A percentile compares a stretch with the other conserved stretches of the same genome.
phyloP scores from a whole-genome alignment of 805 yeast genomes.

The Kodamaea kakaduensis region DNA sequence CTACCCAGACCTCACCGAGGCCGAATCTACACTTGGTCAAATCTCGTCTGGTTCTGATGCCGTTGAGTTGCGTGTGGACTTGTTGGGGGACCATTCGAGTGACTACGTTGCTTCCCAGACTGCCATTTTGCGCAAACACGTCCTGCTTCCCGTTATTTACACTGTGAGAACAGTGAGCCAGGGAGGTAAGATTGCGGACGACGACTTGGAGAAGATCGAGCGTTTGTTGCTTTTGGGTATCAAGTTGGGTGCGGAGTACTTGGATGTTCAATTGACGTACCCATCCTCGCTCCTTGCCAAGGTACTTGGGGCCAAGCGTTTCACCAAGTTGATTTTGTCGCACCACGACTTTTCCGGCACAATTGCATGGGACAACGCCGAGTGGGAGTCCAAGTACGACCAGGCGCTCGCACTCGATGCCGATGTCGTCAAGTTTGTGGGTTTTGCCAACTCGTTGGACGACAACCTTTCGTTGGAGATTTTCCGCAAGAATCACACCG shows the following conservation, averaged over 20 bases:
- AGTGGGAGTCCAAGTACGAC: constrained; percentile 71
- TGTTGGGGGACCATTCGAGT: constrained; percentile 46
- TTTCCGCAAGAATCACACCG: constrained; percentile 56
- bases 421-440: constrained; percentile 81
- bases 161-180: constrained; percentile 75
- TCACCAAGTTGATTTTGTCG: constrained; percentile 75
- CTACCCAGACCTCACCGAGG: constrained; percentile 52
- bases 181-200: constrained; percentile 78
- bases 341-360: constrained; percentile 70
- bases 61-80: constrained; percentile 79
- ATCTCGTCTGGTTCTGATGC: constrained; percentile 72
- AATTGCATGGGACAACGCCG: constrained; percentile 61
- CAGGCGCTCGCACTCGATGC: constrained; percentile 62
- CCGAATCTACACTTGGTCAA: constrained; percentile 44
- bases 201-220: constrained; percentile 44
- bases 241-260: constrained; percentile 72
- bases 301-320: constrained; percentile 49
- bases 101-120: constrained; percentile 71
- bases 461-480: constrained; percentile 72
- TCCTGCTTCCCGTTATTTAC: constrained; percentile 71
- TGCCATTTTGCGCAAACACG: constrained; percentile 59
- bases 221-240: constrained; percentile 58
- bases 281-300: constrained; percentile 53
- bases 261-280: constrained; percentile 74
- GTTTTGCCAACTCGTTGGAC: constrained; percentile 56